These are phyloP conservation scores for Xylaria sp. DNA, from an alignment of 2,329 filamentous ascomycete genomes.

Conservation along the genomic window DNA sequence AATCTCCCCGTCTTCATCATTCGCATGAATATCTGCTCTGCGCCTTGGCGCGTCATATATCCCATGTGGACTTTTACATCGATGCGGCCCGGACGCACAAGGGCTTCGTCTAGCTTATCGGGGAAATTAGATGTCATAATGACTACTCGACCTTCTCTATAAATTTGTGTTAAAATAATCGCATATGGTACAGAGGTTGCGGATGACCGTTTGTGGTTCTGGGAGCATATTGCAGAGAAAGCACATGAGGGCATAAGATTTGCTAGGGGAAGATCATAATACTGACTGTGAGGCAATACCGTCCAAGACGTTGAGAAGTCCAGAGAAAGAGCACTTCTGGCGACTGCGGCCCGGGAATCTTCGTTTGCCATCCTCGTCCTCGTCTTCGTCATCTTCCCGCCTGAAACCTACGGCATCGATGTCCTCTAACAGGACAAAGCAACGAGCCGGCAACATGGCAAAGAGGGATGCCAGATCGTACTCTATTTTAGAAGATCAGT, in stretches of 20 bases:
- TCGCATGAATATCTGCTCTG: conserved; percentile 58
- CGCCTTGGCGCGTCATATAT: conserved; percentile 56
- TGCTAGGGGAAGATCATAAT: background rate
- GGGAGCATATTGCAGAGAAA: background rate
- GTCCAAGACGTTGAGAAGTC: conserved; percentile 75
- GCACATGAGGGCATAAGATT: background rate
- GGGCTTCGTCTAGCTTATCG: conserved; percentile 70
- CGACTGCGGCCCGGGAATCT: background rate
- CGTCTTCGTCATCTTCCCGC: conserved; percentile 39
- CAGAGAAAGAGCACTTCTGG: conserved; percentile 63
- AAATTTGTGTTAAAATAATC: background rate
- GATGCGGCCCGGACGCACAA: conserved; percentile 73
- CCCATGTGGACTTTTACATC: conserved; percentile 71
- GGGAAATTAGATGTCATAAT: conserved; percentile 79
- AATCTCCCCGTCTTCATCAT: conserved; percentile 52
- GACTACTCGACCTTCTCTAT: conserved; percentile 72
- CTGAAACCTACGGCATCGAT: conserved; percentile 64
- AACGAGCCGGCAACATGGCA: conserved; percentile 31
- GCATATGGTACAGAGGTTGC: background rate
- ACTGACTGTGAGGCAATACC: conserved; percentile 65
- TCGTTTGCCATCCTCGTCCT: conserved; percentile 27
- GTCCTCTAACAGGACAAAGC: conserved; percentile 65
- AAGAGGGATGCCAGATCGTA: conserved; percentile 48
- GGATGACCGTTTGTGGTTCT: background rate
- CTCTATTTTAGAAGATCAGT: conserved; percentile 36